Conservation (phyloP, 169 alveolate genomes). For the Cryptosporidium bovis region DNA sequence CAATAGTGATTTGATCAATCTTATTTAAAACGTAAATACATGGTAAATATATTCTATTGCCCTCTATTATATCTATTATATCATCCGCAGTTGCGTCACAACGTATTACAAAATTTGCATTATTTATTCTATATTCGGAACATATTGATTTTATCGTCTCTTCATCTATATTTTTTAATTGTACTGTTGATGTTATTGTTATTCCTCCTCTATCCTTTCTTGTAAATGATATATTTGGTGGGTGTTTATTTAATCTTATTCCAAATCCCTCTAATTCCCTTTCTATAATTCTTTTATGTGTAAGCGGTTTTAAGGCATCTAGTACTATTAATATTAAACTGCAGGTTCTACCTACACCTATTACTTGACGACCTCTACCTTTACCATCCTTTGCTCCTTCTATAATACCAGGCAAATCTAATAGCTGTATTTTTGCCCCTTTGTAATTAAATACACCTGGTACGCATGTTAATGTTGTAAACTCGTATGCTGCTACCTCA, state of each 20-base stretch:
- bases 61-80: conserved; percentile 97
- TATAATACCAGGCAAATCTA: conserved; percentile 97
- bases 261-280: conserved; percentile 97
- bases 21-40: conserved; percentile 94
- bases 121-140: conserved; percentile 93
- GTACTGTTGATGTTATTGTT: conserved; percentile 80
- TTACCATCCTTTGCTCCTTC: conserved; percentile 99
- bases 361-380: conserved; percentile 98
- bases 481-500: conserved; percentile 98
- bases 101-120: conserved; percentile 93
- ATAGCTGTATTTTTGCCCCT: conserved; percentile 95
- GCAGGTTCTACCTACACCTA: conserved; percentile 97
- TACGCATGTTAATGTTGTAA: conserved; percentile 98
- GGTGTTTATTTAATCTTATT: conserved; percentile 93
- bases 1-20: conserved; percentile 90
- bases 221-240: conserved; percentile 90
- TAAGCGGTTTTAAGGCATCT: conserved; percentile 94
- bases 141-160: conserved; percentile 85
- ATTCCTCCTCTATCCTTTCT: conserved; percentile 88
- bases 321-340: conserved; percentile 92
- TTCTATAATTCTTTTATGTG: conserved; percentile 92
- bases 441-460: conserved; percentile 95
- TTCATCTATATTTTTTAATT: conserved; percentile 81
- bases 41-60: conserved; percentile 93
- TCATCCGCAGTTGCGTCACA: conserved; percentile 97